Evolutionary conservation across 192 early-diverging fungal species (phyloP).

Genomic region (Backusella sp.): DNA sequence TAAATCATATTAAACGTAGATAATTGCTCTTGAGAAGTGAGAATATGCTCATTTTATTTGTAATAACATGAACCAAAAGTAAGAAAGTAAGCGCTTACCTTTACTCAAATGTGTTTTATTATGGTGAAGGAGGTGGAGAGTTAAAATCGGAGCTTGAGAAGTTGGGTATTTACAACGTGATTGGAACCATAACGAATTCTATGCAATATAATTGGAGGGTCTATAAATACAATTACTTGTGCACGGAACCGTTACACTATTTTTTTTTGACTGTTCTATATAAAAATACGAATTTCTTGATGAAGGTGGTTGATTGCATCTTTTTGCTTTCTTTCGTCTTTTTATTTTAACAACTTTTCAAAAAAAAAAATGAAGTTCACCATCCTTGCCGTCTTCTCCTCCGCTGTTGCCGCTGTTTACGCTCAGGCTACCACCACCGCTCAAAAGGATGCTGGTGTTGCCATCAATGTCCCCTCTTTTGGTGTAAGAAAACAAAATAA

Average conservation of each 20-base stretch:
- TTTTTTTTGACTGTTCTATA: background rate
- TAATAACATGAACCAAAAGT: background rate
- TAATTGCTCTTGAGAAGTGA: background rate
- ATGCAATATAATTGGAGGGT: conserved; percentile 6
- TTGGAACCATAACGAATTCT: background rate
- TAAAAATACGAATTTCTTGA: background rate
- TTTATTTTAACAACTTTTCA: background rate
- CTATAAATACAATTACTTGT: conserved; percentile 13
- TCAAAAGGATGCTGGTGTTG: conserved; percentile 6
- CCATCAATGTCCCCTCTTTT: background rate
- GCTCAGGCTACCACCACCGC: conserved; percentile 1
- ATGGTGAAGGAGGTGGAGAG: background rate
- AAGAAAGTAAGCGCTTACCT: background rate
- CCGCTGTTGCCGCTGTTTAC: background rate
- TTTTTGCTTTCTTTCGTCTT: background rate
- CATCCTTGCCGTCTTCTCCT: background rate
- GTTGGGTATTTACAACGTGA: background rate
- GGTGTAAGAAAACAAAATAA: conserved; percentile 16
- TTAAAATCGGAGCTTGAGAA: background rate
- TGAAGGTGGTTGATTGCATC: background rate
- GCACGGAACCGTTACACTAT: conserved; percentile 11
- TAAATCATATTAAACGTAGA: background rate
- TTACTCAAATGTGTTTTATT: background rate
- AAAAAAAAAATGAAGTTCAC: conserved; percentile 24
- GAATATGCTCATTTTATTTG: background rate